phyloP scores from a whole-genome alignment of 371 early-diverging fungal species.

The Actinomortierella wolfii region DNA sequence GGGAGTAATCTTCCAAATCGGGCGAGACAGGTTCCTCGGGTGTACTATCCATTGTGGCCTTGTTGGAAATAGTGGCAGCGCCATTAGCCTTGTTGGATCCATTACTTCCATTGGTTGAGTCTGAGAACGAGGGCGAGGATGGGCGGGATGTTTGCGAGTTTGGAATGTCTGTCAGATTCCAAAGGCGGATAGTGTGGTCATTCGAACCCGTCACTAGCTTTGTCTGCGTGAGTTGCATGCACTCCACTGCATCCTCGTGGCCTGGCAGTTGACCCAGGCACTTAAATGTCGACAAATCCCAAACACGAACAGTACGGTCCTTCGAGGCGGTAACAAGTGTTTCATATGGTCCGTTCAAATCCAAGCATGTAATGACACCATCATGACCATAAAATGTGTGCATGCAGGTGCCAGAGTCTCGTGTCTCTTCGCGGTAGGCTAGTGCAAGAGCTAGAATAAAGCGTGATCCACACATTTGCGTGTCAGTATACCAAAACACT shows the following conservation, averaged over 20 bases:
- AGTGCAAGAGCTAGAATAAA: conserved; percentile 16
- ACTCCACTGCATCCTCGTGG: conserved; percentile 64
- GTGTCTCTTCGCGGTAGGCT: conserved; percentile 24
- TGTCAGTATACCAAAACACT: neutral
- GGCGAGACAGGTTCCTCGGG: neutral
- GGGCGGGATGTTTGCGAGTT: conserved; percentile 35
- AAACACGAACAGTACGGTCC: conserved; percentile 79
- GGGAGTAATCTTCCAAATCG: conserved; percentile 13
- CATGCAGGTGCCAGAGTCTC: conserved; percentile 30
- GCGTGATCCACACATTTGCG: neutral
- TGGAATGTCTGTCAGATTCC: conserved; percentile 75
- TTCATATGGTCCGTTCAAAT: conserved; percentile 69
- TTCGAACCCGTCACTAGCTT: conserved; percentile 80
- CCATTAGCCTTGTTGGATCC: conserved; percentile 8
- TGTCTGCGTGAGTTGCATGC: conserved; percentile 68
- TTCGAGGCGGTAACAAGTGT: conserved; percentile 76
- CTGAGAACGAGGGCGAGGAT: conserved; percentile 45
- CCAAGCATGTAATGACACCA: conserved; percentile 71
- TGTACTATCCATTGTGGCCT: conserved; percentile 8
- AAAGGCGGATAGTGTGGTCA: conserved; percentile 80
- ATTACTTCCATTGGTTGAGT: conserved; percentile 8
- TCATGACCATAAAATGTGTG: conserved; percentile 72
- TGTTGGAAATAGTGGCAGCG: too few relatives aligned
- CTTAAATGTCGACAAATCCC: conserved; percentile 66
- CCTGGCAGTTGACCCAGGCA: conserved; percentile 65